Evolutionary conservation across 352 stramenopile species (phyloP), one percentile per base, ranked within the genome.

Genomic region (Phytophthora multivora): DNA sequence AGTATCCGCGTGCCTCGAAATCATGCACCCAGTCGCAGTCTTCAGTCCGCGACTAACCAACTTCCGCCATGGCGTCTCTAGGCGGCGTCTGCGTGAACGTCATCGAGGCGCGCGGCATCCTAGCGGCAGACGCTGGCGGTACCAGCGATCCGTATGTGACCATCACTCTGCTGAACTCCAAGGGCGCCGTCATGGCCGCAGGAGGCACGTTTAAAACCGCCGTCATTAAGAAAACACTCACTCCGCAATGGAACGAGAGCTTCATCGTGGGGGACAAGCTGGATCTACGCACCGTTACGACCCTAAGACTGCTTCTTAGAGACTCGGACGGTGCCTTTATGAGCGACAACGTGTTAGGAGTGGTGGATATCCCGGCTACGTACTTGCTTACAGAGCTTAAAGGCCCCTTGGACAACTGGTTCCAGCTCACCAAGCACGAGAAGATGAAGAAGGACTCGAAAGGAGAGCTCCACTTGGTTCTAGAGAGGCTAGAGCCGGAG

Each of bases 371-470:
- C 52, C 84, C 84, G 5, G 50, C 40, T 13, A 66, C 88, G 26
- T 48, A 62, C n/a, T 45, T 89, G n/a, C 73, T 93, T 35, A 54
- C 74, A 21, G 67, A 66, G 43, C 67, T 76, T 13, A 26, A 26
- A 1, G 59, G 54, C 12, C 75, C 79, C 25, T 54, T 91, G 15
- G 82, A 91, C 51, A 88, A 86, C 47, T 91, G 82, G 82, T 91
- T 89, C 50, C 72, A 89, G 51, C 55, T 91, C 16, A 86, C 63
- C 9, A 83, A 82, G 52, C 51, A 72, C 47, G 43, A 74, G 0
- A 88, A 88, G 58, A 91, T 91, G 82, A 89, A 89, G 63, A 87
- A 87, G 39, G 82, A 91, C 41, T 76, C 82, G 3, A 78, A 66
- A 1, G 82, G 82, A 3, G 82, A 91, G 26, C 61, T 91, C 2